These are phyloP conservation scores for Euphrasia confusa DNA, from an alignment of 257 asterid genomes.

Conservation along the genomic window DNA sequence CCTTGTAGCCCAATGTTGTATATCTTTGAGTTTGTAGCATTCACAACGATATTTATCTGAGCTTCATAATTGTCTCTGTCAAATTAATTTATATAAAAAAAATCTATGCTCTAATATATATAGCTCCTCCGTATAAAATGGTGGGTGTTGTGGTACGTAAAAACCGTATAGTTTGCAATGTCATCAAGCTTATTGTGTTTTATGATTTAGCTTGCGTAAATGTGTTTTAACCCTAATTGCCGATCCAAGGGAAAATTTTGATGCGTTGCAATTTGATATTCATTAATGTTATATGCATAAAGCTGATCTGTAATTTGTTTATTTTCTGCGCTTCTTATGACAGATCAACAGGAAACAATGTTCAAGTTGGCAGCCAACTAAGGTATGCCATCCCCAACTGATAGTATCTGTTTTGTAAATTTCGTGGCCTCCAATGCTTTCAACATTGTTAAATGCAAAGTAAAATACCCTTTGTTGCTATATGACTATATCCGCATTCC, in stretches of 20 bases:
- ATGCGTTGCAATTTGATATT: background rate
- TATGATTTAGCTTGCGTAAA: background rate
- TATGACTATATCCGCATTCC: too few relatives aligned
- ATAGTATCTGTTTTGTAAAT: background rate
- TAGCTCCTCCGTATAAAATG: background rate
- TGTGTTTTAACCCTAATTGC: background rate
- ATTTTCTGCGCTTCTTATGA: constrained; percentile 16
- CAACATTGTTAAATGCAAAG: constrained; percentile 4
- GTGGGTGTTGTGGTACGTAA: background rate
- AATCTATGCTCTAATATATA: background rate
- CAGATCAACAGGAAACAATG: constrained; percentile 46
- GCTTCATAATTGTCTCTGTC: background rate
- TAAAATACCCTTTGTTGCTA: too few relatives aligned
- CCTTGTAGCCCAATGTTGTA: background rate
- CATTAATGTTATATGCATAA: constrained; percentile 8
- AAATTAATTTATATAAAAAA: background rate
- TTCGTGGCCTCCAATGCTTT: too few relatives aligned
- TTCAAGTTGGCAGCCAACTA: constrained; percentile 52
- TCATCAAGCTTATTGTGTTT: background rate
- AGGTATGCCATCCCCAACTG: constrained; percentile 32
- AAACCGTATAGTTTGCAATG: background rate
- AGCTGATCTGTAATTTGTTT: constrained; percentile 17
- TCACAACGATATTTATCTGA: constrained; percentile 2
- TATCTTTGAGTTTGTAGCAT: background rate
- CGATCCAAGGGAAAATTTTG: background rate